phyloP scores from a whole-genome alignment of 2,329 filamentous ascomycete genomes.

The Moelleriella libera region DNA sequence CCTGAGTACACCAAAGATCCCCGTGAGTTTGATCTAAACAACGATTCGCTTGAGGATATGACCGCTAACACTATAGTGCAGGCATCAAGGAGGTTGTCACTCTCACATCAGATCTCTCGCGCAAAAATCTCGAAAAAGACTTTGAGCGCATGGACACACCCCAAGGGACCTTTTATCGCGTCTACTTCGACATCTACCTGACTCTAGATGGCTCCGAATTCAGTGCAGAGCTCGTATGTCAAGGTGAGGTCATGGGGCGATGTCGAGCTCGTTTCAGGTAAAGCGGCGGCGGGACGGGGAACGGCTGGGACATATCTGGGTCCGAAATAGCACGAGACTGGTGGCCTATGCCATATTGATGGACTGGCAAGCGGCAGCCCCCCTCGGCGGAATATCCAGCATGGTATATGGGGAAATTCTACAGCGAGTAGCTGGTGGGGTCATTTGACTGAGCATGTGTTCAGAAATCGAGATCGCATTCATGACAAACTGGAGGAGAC shows the following conservation, averaged over 20 bases:
- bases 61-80: slow-evolving; percentile 24
- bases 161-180: slow-evolving; percentile 87
- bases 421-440: too few species aligned
- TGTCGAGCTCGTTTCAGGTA: slow-evolving; percentile 80
- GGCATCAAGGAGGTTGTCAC: slow-evolving; percentile 99
- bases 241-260: slow-evolving; percentile 96
- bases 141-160: slow-evolving; percentile 99
- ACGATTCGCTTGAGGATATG: background rate
- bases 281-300: slow-evolving; percentile 2
- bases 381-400: background rate
- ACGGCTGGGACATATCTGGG: background rate
- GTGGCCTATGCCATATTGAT: background rate
- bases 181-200: slow-evolving; percentile 70
- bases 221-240: slow-evolving; percentile 96
- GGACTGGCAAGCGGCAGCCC: too few species aligned
- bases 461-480: too few species aligned
- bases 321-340: background rate
- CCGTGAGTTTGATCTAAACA: slow-evolving; percentile 48
- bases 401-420: background rate
- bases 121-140: slow-evolving; percentile 98
- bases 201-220: slow-evolving; percentile 96
- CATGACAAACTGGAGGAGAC: background rate
- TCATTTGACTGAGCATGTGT: too few species aligned
- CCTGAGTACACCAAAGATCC: slow-evolving; percentile 99
- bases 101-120: slow-evolving; percentile 87